A percentile compares a stretch with the other conserved stretches of the same genome.
Evolutionary conservation across 768 basidiomycete species (phyloP).

Genomic region (Lactarius deliciosus): DNA sequence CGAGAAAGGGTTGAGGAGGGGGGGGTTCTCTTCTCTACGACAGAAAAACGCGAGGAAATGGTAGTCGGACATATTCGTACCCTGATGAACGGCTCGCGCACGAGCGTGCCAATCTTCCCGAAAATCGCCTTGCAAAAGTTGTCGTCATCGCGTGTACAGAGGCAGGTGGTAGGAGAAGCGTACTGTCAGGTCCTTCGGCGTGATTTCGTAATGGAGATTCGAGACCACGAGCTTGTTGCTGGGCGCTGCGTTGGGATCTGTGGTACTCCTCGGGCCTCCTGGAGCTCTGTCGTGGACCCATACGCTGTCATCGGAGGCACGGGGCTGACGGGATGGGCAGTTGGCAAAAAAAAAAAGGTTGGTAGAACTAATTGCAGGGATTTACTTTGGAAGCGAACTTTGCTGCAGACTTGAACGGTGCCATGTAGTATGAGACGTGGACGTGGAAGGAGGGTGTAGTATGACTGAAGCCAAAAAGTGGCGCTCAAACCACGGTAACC

Average conservation of each 20-base stretch:
- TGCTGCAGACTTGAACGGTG: conserved; percentile 10
- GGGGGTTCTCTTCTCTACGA: conserved; percentile 55
- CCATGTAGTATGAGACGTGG: conserved; percentile 7
- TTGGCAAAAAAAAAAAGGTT: conserved; percentile 3
- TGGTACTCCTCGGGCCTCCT: neutral
- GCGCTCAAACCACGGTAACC: neutral
- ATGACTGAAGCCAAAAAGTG: too few species aligned
- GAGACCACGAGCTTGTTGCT: conserved; percentile 62
- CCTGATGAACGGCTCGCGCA: conserved; percentile 91
- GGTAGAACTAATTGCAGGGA: neutral
- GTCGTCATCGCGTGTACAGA: neutral
- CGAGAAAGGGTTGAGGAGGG: conserved; percentile 37
- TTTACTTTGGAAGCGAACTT: conserved; percentile 12
- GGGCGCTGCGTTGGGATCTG: neutral
- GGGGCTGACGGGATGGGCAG: conserved; percentile 14
- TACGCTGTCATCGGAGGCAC: conserved; percentile 20
- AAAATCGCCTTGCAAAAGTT: conserved; percentile 66
- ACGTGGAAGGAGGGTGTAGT: neutral
- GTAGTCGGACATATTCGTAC: conserved; percentile 64
- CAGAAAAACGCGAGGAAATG: conserved; percentile 48
- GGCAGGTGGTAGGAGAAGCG: conserved; percentile 34
- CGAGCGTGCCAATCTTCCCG: conserved; percentile 88
- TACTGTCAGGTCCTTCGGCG: conserved; percentile 84
- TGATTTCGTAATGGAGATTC: conserved; percentile 91
- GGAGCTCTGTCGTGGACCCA: conserved; percentile 27